Base-by-base conservation (phyloP, 495 filamentous ascomycete genomes). In the Penicillium arizonense region DNA sequence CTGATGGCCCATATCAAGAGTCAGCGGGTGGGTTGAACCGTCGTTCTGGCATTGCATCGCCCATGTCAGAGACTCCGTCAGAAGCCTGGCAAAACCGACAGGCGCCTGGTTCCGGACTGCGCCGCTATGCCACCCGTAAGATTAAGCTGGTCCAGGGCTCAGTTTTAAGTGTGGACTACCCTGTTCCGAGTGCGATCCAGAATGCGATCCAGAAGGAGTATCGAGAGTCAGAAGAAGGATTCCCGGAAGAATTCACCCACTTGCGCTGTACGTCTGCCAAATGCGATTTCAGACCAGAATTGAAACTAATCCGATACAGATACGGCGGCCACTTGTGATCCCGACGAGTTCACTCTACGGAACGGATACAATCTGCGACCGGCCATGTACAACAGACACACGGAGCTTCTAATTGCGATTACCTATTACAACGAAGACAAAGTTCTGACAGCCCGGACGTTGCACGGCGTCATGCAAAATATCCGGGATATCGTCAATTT, bases 391-490 rank as follows among this genome's bases (percentile, higher is more conserved):
- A 98, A 98, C 78, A 84, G 94, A 51, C 93, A 97, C 67, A 98
- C 94, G 4, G 94, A 98, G 71, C 81, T 98, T 33, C 77, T 97
- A 47, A 96, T 98, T 63, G 94, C 94, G 57, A 93, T 98, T 66
- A 98, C 94, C 37, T 97, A 97, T 74, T 98, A 97, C 78, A 97
- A 97, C 73, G 94, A 98, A 78, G 94, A 98, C 76, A 98, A 96
- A 73, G 84, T 89, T 9, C 77, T 98, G 55, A 93, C 92, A 2
- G 81, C 94, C 21, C 87, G 94, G 59, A 98, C 94, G 0, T 75
- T 98, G 38, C 93, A 98, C 65, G 90, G 92, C 68, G 91, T 96
- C 32, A 98, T 98, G 94, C 90, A 96, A 69, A 98, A 98, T 63
- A 88, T 98, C 56, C 87, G 91, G 44, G 93, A 98, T 61, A 97